Base-by-base conservation (phyloP, 345 rosid species). In the Eucalyptus dawsonii region DNA sequence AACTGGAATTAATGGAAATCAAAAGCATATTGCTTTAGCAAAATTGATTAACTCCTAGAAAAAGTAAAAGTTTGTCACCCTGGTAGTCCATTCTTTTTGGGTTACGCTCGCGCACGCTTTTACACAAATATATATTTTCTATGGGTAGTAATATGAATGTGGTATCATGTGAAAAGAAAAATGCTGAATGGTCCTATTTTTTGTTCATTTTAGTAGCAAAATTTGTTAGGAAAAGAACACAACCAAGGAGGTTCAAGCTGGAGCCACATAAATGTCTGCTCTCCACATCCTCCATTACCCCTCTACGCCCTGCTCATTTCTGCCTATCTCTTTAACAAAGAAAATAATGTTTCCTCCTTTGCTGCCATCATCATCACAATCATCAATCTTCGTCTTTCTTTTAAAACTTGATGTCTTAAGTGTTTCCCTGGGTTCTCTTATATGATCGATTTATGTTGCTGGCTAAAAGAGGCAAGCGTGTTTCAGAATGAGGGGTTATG, bases 31-130 rank as follows among this genome's bases (percentile, higher is more conserved):
- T 40, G 47, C 83, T 37, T 76, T 76, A 76, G 2, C 27, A 40
- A 40, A 40, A 37, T 76, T 40, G 81, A 72, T 72, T 34, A 11
- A 40, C 83, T 76, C 29, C 15, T 76, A 40, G 14, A 72, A 72
- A 19, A 37, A 37, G 45, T 37, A 72, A 5, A 72, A 10, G 14
- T 72, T 76, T 76, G 85, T 76, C 8, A 8, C 85, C 11, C 29
- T 11, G 29, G 27, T 76, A 22, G 85, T 40, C 76, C 40, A 65
- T 65, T 65, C 40, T 65, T 65, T 65, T 65, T 65, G 31, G 76
- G 76, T n/a, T n/a, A 65, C 21, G 0, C 34, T 0, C 4, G 0
- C 8, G 4, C 22, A 2, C 0, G n/a, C n/a, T n/a, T n/a, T n/a
- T n/a, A 2, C 58, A 19, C 5, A 53, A 0, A 14, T 2, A 50